phyloP scores from a whole-genome alignment of 129 eudicot species.

The Flaveria bidentis region DNA sequence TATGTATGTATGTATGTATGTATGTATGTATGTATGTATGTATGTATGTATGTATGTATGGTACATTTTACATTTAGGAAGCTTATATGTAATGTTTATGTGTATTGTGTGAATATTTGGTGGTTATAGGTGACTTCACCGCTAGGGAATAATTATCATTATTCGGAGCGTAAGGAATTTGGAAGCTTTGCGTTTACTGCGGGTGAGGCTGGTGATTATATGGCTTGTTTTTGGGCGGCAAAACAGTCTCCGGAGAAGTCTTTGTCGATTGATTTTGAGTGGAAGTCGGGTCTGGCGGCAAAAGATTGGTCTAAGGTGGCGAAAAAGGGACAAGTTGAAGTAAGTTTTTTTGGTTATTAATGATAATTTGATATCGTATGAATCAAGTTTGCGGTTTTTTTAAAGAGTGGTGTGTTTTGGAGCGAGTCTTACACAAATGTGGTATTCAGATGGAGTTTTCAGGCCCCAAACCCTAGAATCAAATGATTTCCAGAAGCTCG shows the following conservation, averaged over 20 bases:
- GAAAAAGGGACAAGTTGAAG: conserved; percentile 68
- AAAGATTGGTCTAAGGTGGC: conserved; percentile 93
- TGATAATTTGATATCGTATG: background rate
- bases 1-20: no score
- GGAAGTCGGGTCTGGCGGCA: conserved; percentile 79
- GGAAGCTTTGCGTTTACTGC: conserved; percentile 29
- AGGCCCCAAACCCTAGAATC: no score
- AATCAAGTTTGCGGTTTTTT: background rate
- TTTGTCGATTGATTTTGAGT: conserved; percentile 64
- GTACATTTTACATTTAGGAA: no score
- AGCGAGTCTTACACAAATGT: no score
- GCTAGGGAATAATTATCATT: conserved; percentile 60
- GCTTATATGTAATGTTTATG: no score
- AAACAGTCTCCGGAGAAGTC: conserved; percentile 50
- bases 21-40: no score
- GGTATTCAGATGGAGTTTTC: no score
- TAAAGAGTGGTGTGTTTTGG: no score
- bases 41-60: no score
- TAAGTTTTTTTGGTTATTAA: background rate
- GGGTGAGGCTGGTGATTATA: conserved; percentile 15
- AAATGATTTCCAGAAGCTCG: no score
- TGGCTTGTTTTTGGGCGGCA: conserved; percentile 63
- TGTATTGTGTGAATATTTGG: background rate
- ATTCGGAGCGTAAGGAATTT: conserved; percentile 50
- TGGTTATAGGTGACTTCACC: conserved; percentile 65